These are phyloP conservation scores for Retiboletus fuscus DNA, from an alignment of 1,284 basidiomycete genomes.

Conservation along the genomic window DNA sequence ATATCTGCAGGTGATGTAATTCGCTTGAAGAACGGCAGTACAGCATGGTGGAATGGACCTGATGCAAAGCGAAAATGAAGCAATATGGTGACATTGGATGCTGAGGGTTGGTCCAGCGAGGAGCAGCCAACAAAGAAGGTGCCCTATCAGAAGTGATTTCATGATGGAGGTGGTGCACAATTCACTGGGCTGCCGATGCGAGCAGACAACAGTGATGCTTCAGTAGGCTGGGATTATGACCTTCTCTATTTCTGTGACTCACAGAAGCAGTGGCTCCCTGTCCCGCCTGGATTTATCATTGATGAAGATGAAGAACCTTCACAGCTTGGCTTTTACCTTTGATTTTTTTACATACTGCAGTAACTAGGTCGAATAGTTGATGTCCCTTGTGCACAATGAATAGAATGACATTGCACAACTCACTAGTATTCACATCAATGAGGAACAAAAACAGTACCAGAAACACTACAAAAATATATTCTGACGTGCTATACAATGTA, in stretches of 20 bases:
- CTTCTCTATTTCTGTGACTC: conserved; percentile 6
- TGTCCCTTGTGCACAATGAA: no score
- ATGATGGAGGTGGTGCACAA: not conserved
- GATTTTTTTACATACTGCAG: no score
- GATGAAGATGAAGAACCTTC: not conserved
- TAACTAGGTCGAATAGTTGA: not conserved
- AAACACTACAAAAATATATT: not conserved
- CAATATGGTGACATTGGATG: no score
- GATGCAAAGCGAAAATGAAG: no score
- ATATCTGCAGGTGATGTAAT: conserved; percentile 30
- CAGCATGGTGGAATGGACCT: no score
- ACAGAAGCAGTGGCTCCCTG: no score
- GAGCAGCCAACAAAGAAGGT: not conserved
- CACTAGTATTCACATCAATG: no score
- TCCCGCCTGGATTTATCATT: not conserved
- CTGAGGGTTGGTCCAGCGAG: not conserved
- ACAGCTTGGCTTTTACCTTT: no score
- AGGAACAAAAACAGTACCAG: not conserved
- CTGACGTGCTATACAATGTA: not conserved
- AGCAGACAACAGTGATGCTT: not conserved
- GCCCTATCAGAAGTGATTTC: not conserved
- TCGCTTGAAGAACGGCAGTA: no score
- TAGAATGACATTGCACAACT: no score
- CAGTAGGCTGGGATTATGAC: not conserved
- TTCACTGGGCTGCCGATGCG: not conserved